phyloP scores from a whole-genome alignment of 2,329 filamentous ascomycete species.

The Fusarium goolgardi region DNA sequence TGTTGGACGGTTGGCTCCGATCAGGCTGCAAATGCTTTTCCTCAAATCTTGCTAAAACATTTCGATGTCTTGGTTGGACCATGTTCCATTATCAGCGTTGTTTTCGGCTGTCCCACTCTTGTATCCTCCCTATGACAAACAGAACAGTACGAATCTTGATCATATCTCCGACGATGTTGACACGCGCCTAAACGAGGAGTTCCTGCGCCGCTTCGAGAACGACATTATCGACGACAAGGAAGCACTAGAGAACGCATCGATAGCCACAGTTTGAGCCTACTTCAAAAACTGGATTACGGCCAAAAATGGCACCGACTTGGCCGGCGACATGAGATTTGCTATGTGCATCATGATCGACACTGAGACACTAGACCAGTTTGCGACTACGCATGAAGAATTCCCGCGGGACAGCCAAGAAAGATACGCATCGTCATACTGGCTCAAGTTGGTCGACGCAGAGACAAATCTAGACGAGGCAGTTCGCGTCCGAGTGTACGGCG shows the following conservation, averaged over 20 bases:
- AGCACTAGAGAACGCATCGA: neutral
- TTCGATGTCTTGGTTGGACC: too few relatives aligned
- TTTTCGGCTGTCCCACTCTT: too few relatives aligned
- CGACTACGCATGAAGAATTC: neutral
- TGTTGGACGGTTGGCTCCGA: too few relatives aligned
- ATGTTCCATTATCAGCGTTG: too few relatives aligned
- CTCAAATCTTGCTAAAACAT: too few relatives aligned
- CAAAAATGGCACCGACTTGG: neutral
- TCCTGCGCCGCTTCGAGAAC: neutral
- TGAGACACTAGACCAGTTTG: neutral
- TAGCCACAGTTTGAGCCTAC: neutral
- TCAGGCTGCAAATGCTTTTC: too few relatives aligned
- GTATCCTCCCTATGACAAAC: too few relatives aligned
- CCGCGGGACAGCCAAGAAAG: too few relatives aligned
- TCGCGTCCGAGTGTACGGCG: neutral
- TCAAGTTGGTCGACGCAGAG: neutral
- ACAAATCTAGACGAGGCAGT: neutral
- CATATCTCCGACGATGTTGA: neutral
- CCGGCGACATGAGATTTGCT: neutral
- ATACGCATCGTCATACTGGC: too few relatives aligned
- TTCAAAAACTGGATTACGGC: neutral
- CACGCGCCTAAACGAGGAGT: neutral
- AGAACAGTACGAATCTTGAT: neutral
- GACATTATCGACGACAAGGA: neutral
- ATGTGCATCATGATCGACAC: neutral